These are phyloP conservation scores for Cordyceps cateniannulata DNA, from an alignment of 2,329 filamentous ascomycete genomes.

Conservation along the genomic window DNA sequence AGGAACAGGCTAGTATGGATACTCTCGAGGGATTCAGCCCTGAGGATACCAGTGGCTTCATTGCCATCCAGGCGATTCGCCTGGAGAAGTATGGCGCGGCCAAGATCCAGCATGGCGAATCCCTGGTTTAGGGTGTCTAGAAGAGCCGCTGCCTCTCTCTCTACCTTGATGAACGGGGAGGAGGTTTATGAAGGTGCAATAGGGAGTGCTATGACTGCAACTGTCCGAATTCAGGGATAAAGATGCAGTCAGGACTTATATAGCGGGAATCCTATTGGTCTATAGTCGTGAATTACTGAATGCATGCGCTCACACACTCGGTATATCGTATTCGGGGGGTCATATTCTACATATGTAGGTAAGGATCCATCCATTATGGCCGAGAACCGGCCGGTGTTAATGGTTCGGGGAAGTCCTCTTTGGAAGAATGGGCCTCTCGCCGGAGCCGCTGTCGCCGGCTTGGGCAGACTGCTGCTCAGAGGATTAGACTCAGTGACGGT, in stretches of 20 bases:
- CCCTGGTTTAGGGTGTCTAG: slow-evolving; percentile 21
- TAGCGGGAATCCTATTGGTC: slow-evolving; percentile 6
- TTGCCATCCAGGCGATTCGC: slow-evolving; percentile 50
- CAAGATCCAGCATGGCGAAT: slow-evolving; percentile 32
- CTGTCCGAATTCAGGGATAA: neutral
- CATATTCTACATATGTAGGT: neutral
- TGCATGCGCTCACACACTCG: neutral
- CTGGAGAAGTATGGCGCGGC: slow-evolving; percentile 1
- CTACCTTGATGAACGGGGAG: slow-evolving; percentile 6
- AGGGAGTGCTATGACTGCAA: slow-evolving; percentile 10
- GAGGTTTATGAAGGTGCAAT: slow-evolving; percentile 4
- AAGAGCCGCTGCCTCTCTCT: slow-evolving; percentile 3
- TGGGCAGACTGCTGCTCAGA: too few species aligned
- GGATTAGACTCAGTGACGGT: too few species aligned
- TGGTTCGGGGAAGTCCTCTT: too few species aligned
- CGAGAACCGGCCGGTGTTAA: too few species aligned
- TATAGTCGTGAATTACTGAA: slow-evolving; percentile 11
- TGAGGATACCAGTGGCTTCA: slow-evolving; percentile 63
- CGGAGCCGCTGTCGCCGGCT: too few species aligned
- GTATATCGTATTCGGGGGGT: neutral
- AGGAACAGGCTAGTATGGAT: slow-evolving; percentile 43
- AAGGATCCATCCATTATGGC: neutral
- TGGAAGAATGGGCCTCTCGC: too few species aligned
- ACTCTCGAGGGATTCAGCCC: slow-evolving; percentile 54
- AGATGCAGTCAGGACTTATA: slow-evolving; percentile 5